Conservation (phyloP, 1,284 basidiomycete species). For the Tausonia pullulans region DNA sequence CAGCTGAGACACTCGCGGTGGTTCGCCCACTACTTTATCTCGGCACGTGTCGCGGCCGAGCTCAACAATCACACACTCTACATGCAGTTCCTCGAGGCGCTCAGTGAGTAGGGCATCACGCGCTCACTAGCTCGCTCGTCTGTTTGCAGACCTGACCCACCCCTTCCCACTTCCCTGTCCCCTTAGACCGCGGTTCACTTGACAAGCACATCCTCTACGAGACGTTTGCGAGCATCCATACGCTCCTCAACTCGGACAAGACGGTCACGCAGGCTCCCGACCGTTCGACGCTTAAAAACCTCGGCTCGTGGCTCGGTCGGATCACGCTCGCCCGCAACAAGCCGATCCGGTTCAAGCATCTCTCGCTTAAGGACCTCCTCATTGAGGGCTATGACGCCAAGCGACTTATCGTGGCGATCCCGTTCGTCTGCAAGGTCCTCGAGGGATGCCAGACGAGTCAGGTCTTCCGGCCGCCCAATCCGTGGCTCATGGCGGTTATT, state of each 20-base stretch:
- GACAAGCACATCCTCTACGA: slow-evolving; percentile 79
- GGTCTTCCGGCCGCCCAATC: slow-evolving; percentile 93
- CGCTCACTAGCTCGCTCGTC: too few relatives aligned
- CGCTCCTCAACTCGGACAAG: slow-evolving; percentile 83
- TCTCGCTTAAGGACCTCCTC: slow-evolving; percentile 93
- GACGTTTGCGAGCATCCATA: slow-evolving; percentile 76
- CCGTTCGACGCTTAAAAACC: slow-evolving; percentile 79
- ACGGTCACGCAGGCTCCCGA: slow-evolving; percentile 76
- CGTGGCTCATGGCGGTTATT: slow-evolving; percentile 94
- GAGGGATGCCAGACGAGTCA: slow-evolving; percentile 79
- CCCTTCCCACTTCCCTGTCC: slow-evolving; percentile 23
- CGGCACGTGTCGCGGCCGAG: slow-evolving; percentile 90
- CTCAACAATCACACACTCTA: slow-evolving; percentile 96
- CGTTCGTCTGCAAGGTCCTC: slow-evolving; percentile 95
- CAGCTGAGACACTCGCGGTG: slow-evolving; percentile 73
- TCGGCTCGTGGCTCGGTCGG: slow-evolving; percentile 88
- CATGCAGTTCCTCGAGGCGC: slow-evolving; percentile 77
- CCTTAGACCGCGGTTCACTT: slow-evolving; percentile 32
- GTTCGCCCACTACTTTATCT: slow-evolving; percentile 96
- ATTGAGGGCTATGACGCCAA: slow-evolving; percentile 91
- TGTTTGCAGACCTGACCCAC: slow-evolving; percentile 36
- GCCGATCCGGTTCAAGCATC: slow-evolving; percentile 84
- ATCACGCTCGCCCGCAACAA: slow-evolving; percentile 85
- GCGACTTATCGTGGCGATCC: slow-evolving; percentile 86
- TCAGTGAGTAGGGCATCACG: slow-evolving; percentile 30